A percentile compares a stretch with the other conserved stretches of the same genome.
Evolutionary conservation across 495 filamentous ascomycete genomes (phyloP).

Genomic region (Podospora tetraspora): DNA sequence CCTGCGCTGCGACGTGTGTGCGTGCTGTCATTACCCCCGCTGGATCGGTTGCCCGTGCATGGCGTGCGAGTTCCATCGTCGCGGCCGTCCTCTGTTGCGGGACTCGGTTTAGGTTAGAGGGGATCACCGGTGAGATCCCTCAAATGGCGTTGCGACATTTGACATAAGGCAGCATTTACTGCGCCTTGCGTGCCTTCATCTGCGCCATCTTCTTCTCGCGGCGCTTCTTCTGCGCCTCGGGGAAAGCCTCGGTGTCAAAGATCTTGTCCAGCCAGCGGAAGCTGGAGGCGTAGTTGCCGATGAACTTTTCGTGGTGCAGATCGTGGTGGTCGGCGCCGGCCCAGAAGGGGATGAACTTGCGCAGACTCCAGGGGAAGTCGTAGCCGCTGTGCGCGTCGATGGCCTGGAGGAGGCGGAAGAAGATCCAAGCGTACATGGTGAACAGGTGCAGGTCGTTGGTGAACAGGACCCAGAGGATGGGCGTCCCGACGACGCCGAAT

Average conservation of each 20-base stretch:
- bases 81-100: background rate
- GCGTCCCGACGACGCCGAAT: conserved; percentile 76
- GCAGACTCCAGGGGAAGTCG: conserved; percentile 94
- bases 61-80: background rate
- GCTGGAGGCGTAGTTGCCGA: conserved; percentile 95
- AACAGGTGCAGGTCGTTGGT: conserved; percentile 86
- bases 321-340: conserved; percentile 96
- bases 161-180: conserved; percentile 37
- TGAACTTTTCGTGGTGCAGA: conserved; percentile 92
- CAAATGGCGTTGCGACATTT: background rate
- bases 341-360: conserved; percentile 97
- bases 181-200: conserved; percentile 56
- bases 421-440: conserved; percentile 98
- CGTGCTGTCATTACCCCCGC: background rate
- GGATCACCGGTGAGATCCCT: background rate
- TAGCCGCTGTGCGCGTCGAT: conserved; percentile 97
- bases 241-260: conserved; percentile 87
- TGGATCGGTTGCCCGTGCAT: background rate
- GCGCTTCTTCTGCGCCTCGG: conserved; percentile 77
- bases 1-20: background rate
- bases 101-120: background rate
- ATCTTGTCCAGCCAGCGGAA: conserved; percentile 99
- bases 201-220: conserved; percentile 71
- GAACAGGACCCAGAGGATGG: conserved; percentile 78
- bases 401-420: conserved; percentile 88